Conservation (phyloP, 140 eudicot genomes). For the Erigeron philadelphicus region DNA sequence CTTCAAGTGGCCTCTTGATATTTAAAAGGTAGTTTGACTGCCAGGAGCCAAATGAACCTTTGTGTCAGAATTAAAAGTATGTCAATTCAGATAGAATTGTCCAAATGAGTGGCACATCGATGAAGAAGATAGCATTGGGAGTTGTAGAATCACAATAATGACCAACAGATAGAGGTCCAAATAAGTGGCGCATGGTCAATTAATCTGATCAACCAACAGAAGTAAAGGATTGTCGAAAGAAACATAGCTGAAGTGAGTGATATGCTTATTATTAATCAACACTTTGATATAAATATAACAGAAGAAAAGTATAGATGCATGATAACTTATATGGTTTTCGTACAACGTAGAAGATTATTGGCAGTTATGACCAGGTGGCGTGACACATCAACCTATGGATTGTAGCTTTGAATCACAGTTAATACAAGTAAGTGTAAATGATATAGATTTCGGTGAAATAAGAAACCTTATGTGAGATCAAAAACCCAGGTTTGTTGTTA, state of each 20-base stretch:
- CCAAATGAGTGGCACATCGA: constrained; percentile 3
- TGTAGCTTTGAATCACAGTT: too few relatives aligned
- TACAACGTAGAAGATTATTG: constrained; percentile 59
- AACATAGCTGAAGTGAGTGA: constrained; percentile 53
- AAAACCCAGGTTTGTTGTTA: too few relatives aligned
- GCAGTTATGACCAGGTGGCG: constrained; percentile 33
- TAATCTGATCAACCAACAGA: constrained; percentile 78
- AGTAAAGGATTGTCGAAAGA: constrained; percentile 63
- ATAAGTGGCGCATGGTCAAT: constrained; percentile 75
- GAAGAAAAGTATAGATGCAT: neutral
- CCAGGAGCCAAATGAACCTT: constrained; percentile 65
- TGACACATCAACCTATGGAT: too few relatives aligned
- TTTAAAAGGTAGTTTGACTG: constrained; percentile 54
- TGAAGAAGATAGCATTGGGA: neutral
- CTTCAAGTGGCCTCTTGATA: constrained; percentile 59
- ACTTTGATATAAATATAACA: constrained; percentile 9
- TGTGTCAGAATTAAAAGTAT: constrained; percentile 1
- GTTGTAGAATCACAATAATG: constrained; percentile 46
- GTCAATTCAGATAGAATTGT: constrained; percentile 6
- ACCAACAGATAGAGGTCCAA: too few relatives aligned
- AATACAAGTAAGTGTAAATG: too few relatives aligned
- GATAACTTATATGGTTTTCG: constrained; percentile 20
- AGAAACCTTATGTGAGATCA: too few relatives aligned
- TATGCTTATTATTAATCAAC: constrained; percentile 3
- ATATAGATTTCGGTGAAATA: too few relatives aligned